Conservation (phyloP, 2,329 filamentous ascomycete species). For the Sphaceloma murrayae region DNA sequence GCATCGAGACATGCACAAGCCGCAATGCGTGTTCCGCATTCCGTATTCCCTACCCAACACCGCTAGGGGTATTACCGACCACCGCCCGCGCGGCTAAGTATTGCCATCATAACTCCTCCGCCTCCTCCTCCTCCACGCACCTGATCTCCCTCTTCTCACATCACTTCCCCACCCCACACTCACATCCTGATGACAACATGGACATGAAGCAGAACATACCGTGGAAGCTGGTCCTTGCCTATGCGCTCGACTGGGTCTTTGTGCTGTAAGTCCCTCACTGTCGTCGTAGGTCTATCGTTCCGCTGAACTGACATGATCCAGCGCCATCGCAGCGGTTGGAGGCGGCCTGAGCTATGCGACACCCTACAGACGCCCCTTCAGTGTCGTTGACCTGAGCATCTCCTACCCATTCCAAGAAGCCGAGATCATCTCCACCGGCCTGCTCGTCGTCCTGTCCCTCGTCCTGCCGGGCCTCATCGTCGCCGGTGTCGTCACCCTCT, state of each 20-base stretch:
- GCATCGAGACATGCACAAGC: too few relatives aligned
- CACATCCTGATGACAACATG: slow-evolving; percentile 9
- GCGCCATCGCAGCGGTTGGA: slow-evolving; percentile 21
- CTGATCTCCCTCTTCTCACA: not conserved
- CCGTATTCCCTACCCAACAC: too few relatives aligned
- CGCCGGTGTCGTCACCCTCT: slow-evolving; percentile 53
- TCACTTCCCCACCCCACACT: not conserved
- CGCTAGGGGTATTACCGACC: too few relatives aligned
- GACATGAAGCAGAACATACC: slow-evolving; percentile 2
- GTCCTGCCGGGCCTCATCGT: slow-evolving; percentile 59
- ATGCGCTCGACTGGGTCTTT: slow-evolving; percentile 65
- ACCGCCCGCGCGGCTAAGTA: slow-evolving; percentile 7
- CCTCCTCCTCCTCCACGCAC: not conserved
- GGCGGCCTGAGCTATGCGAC: slow-evolving; percentile 49
- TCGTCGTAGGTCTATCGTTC: slow-evolving; percentile 14
- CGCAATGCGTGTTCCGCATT: too few relatives aligned
- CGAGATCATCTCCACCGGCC: slow-evolving; percentile 61
- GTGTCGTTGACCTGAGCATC: slow-evolving; percentile 63
- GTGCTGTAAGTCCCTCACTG: slow-evolving; percentile 45
- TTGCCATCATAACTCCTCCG: not conserved
- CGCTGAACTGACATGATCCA: slow-evolving; percentile 11
- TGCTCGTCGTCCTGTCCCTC: slow-evolving; percentile 55
- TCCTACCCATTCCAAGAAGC: slow-evolving; percentile 62
- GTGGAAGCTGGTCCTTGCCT: slow-evolving; percentile 48
- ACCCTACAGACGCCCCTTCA: slow-evolving; percentile 63